A percentile compares a stretch with the other conserved stretches of the same genome.
phyloP scores from a whole-genome alignment of 139 green algal species.

The Tetraselmis chui region DNA sequence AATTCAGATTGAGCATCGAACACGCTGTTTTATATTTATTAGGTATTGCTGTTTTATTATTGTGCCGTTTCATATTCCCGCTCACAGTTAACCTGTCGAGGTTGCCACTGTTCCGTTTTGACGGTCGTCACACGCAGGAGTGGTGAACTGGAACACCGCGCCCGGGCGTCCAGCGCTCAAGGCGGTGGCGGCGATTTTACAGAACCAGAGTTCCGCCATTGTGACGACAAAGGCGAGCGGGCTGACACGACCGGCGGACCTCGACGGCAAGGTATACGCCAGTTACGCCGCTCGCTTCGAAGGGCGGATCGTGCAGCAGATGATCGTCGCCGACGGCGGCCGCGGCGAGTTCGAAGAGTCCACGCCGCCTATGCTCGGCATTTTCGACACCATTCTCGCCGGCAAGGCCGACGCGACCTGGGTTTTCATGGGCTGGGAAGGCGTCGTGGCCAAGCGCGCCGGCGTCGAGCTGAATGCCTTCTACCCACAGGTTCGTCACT shows the following conservation, averaged over 20 bases:
- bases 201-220: conserved; percentile 57
- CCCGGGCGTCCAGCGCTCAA: too few relatives aligned
- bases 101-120: too few relatives aligned
- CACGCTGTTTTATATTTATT: too few relatives aligned
- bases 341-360: conserved; percentile 64
- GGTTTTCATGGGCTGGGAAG: conserved; percentile 83
- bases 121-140: too few relatives aligned
- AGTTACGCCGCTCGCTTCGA: conserved; percentile 78
- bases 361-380: conserved; percentile 64
- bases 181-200: conserved; percentile 52
- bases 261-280: conserved; percentile 73
- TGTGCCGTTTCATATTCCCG: too few relatives aligned
- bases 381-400: conserved; percentile 76
- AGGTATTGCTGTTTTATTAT: too few relatives aligned
- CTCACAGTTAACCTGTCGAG: too few relatives aligned
- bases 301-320: conserved; percentile 72
- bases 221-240: conserved; percentile 59
- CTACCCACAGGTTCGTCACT: too few relatives aligned
- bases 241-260: conserved; percentile 39
- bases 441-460: conserved; percentile 57
- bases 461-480: conserved; percentile 69
- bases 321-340: conserved; percentile 74
- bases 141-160: neutral
- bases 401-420: conserved; percentile 73
- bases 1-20: too few relatives aligned